Percentiles rank a stretch among this genome's conserved stretches.
Evolutionary conservation across 352 stramenopile species (phyloP).

Genomic region (Pythium sp.): DNA sequence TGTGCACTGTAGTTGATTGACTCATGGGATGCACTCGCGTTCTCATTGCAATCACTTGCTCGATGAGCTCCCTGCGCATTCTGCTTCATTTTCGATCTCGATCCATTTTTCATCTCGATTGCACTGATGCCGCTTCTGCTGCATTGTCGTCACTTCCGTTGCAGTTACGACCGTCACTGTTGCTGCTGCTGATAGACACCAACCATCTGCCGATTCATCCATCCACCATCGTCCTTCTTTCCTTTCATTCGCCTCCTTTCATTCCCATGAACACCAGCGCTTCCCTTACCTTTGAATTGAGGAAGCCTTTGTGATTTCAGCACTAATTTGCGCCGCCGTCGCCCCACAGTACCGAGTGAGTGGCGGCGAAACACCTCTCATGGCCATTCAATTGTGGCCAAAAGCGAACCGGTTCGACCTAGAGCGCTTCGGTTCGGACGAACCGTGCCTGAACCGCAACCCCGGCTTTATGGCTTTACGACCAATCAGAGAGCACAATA

Average conservation of each 20-base stretch:
- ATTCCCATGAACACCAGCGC: slow-evolving; percentile 4
- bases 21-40: not conserved
- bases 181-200: not conserved
- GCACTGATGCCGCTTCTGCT: slow-evolving; percentile 5
- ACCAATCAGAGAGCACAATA: slow-evolving; percentile 21
- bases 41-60: not conserved
- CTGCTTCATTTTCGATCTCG: not conserved
- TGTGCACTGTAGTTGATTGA: not conserved
- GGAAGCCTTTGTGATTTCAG: slow-evolving; percentile 88
- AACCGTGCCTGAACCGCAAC: slow-evolving; percentile 11
- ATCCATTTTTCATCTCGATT: slow-evolving; percentile 8
- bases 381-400: slow-evolving; percentile 63
- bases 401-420: slow-evolving; percentile 34
- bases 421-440: slow-evolving; percentile 5
- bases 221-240: not conserved
- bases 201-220: not conserved
- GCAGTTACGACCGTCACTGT: not conserved
- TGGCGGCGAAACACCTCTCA: slow-evolving; percentile 31
- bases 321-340: slow-evolving; percentile 44
- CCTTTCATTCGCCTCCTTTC: not conserved
- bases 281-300: slow-evolving; percentile 74
- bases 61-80: not conserved
- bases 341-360: slow-evolving; percentile 11
- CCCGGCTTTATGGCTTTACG: slow-evolving; percentile 7
- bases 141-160: not conserved